A percentile compares a stretch with the other conserved stretches of the same genome.
phyloP scores from a whole-genome alignment of 352 stramenopile genomes.

The Pseudoperonospora humuli region DNA sequence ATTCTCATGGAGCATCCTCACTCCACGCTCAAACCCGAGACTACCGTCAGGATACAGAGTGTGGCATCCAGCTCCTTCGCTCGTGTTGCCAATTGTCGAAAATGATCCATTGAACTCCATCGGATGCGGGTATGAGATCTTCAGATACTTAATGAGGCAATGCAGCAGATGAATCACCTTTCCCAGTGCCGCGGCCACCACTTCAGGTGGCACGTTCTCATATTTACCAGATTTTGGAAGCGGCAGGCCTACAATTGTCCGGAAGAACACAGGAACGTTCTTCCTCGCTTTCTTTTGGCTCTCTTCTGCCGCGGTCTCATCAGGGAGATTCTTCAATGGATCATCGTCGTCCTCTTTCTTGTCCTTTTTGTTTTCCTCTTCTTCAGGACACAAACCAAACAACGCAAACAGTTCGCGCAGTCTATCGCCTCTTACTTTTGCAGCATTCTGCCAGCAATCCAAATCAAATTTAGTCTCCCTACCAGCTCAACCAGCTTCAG shows the following conservation, averaged over 20 bases:
- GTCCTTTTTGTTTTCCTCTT: conserved; percentile 3
- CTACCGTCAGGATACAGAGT: conserved; percentile 80
- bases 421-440: conserved; percentile 52
- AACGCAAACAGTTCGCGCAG: conserved; percentile 62
- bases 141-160: conserved; percentile 61
- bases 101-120: conserved; percentile 85
- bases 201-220: conserved; percentile 63
- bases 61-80: conserved; percentile 67
- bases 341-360: conserved; percentile 17
- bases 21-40: conserved; percentile 60
- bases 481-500: not conserved
- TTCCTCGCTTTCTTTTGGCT: conserved; percentile 7
- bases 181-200: conserved; percentile 58
- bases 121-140: conserved; percentile 64
- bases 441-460: conserved; percentile 39
- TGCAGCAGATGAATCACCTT: conserved; percentile 73
- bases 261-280: conserved; percentile 34
- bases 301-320: conserved; percentile 15
- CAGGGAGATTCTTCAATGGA: conserved; percentile 15
- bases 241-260: conserved; percentile 58
- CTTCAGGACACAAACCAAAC: conserved; percentile 33
- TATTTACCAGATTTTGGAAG: conserved; percentile 66
- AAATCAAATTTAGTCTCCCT: not conserved
- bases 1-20: conserved; percentile 76
- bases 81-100: conserved; percentile 78